Base-by-base conservation (phyloP, 2,329 filamentous ascomycete species). In the Aspergillus awamori region DNA sequence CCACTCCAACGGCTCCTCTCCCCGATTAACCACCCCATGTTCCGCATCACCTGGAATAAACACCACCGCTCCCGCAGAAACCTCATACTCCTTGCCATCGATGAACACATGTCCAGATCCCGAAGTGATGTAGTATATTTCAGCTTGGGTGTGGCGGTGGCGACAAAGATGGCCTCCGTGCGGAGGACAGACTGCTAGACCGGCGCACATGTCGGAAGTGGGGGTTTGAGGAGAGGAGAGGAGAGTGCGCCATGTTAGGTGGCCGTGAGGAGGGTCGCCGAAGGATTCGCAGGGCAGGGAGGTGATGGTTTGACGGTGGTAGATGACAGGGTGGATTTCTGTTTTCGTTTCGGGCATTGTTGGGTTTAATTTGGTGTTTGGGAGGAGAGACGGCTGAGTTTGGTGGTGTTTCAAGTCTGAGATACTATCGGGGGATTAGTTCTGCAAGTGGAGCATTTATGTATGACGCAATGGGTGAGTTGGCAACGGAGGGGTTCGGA, bases 21-120 rank as follows among this genome's bases (percentile, higher is more conserved):
- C 66, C 5, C 62, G 63, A 61, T 77, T 77, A 13, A 65, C 63
- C 54, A 80, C 71, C 2, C 74, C 77, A 69, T 82, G 80, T 66
- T 80, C 76, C 2, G 77, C 76, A 71, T 81, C 68, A 0, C 77
- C 76, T 0, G 79, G 79, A 36, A 81, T 78, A 61, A 74, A 81
- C 72, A 52, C 66, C 71, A 4, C 77, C 79, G 26, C 68, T 69
- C 11, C 56, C 48, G 0, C 28, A 30, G 5, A 30, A 11, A 81
- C 75, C 1, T 53, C 56, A 53, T 75, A 64, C 22, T 74, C 69
- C 6, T 64, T 53, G 3, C 75, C 77, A 49, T 81, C 75, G 15
- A 82, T 74, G 0, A 65, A 71, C 2, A 81, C 7, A 76, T 64
- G 0, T 76, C 79, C 0, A 60, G 66, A 0, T 79, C 79, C 0